Percentiles rank a stretch among this genome's conserved stretches.
These are phyloP conservation scores for Haplosporangium sp. DNA, from an alignment of 371 early-diverging fungal species.

Conservation along the genomic window DNA sequence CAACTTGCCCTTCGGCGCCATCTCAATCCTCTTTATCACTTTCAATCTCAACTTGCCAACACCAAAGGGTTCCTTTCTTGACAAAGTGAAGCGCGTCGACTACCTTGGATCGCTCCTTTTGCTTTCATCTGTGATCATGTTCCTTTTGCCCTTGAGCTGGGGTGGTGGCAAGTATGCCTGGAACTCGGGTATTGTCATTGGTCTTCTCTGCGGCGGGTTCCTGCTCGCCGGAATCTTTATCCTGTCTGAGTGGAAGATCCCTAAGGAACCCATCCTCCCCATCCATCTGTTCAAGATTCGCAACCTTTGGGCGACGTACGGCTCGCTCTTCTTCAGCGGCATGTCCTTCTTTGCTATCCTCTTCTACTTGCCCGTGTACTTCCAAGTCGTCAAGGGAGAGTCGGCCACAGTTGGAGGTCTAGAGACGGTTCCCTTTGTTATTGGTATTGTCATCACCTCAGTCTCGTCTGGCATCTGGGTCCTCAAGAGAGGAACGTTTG, in stretches of 20 bases:
- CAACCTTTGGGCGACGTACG: conserved; percentile 42
- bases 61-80: conserved; percentile 41
- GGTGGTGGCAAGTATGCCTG: conserved; percentile 49
- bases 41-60: conserved; percentile 49
- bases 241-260: conserved; percentile 60
- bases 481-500: conserved; percentile 61
- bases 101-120: conserved; percentile 59
- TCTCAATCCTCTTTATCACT: conserved; percentile 52
- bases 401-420: conserved; percentile 68
- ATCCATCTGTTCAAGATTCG: conserved; percentile 56
- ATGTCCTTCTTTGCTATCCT: conserved; percentile 59
- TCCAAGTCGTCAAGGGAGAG: conserved; percentile 68
- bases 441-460: conserved; percentile 59
- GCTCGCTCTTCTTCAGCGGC: conserved; percentile 58
- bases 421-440: conserved; percentile 71
- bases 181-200: conserved; percentile 55
- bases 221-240: conserved; percentile 56
- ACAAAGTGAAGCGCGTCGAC: conserved; percentile 73
- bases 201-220: conserved; percentile 61
- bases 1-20: conserved; percentile 62
- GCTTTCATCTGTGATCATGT: conserved; percentile 49
- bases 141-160: conserved; percentile 63
- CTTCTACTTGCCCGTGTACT: conserved; percentile 72
- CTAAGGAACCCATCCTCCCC: conserved; percentile 65
- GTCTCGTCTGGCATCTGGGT: conserved; percentile 66